A percentile compares a stretch with the other conserved stretches of the same genome.
phyloP scores from a whole-genome alignment of 2,329 filamentous ascomycete species.

The Xylariaceae sp. region DNA sequence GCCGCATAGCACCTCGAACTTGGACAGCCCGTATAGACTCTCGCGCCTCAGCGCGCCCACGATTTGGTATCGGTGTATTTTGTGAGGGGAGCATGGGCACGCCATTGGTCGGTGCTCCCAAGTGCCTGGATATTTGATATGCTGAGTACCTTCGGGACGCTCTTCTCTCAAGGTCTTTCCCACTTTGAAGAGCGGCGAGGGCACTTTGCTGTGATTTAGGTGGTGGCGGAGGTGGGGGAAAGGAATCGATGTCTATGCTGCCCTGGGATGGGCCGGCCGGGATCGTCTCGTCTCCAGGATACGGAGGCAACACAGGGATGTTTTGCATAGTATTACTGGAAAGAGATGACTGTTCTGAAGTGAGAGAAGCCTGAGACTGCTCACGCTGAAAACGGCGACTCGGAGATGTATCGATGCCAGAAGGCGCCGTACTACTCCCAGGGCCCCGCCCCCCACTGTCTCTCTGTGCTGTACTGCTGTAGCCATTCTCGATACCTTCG shows the following conservation, averaged over 20 bases:
- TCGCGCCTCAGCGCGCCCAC: conserved; percentile 76
- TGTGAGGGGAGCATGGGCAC: conserved; percentile 87
- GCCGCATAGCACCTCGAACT: conserved; percentile 55
- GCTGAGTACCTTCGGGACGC: conserved; percentile 93
- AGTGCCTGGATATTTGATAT: conserved; percentile 94
- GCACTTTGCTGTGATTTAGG: conserved; percentile 87
- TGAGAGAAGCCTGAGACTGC: conserved; percentile 56
- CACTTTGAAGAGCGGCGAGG: conserved; percentile 85
- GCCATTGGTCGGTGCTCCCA: conserved; percentile 79
- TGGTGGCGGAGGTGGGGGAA: conserved; percentile 78
- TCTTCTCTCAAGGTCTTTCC: conserved; percentile 88
- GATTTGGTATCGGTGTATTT: conserved; percentile 82
- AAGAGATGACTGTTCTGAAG: conserved; percentile 67
- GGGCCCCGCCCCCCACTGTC: conserved; percentile 39
- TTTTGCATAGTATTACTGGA: conserved; percentile 80
- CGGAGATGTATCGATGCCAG: conserved; percentile 49
- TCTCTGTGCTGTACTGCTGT: conserved; percentile 48
- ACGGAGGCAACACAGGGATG: conserved; percentile 75
- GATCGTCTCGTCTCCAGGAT: conserved; percentile 64
- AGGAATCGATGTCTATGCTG: conserved; percentile 66
- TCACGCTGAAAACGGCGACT: conserved; percentile 59
- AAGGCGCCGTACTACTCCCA: conserved; percentile 26
- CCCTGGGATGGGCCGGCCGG: conserved; percentile 50
- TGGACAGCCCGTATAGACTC: conserved; percentile 80
- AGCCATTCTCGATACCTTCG: conserved; percentile 63